Base-by-base conservation (phyloP, 768 basidiomycete species). In the Peribolospora kevripleyi region DNA sequence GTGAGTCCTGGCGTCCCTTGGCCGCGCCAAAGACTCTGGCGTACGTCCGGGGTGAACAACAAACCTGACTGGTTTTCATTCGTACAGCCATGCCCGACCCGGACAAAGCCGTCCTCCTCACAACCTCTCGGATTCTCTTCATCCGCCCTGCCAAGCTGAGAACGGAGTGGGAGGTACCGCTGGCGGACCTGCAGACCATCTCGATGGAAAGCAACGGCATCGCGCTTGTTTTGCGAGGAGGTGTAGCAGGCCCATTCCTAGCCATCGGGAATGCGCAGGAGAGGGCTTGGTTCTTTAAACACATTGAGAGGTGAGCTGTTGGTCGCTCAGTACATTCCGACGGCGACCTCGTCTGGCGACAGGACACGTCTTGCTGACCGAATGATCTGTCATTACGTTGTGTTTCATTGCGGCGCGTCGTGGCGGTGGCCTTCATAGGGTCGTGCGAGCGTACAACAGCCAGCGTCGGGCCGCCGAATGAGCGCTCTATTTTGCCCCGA, bases 181-280 rank as follows among this genome's bases (percentile, higher is more conserved):
- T 97, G 65, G 76, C 76, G 14, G 79, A 84, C 60, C 77, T 95
- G 3, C 80, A 84, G 66, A 84, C 84, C 13, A 78, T 97, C 48
- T 82, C 80, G 3, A 78, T 85, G 38, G 90, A 95, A 64, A 81
- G 88, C 63, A 84, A 78, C 11, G 90, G 90, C 1, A 84, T 98
- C 63, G 63, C 64, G 3, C 76, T 82, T 13, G 83, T 87, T 63
- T 76, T 81, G 10, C 77, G 88, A 67, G 90, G 67, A 42, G 65
- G 65, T 13, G 66, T 67, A 6, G 61, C 62, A 2, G 72, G 72
- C 7, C 71, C 70, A 3, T 73, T 73, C 64, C 60, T 74, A 13
- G 69, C 68, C 5, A 60, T 73, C 41, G 53, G 64, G 6, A 68
- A 70, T 41, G 59, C 63, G 54, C 59, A 60, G 6, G 63, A 63